These are phyloP conservation scores for Cyberlindnera petersonii DNA, from an alignment of 805 yeast genomes.

Conservation along the genomic window DNA sequence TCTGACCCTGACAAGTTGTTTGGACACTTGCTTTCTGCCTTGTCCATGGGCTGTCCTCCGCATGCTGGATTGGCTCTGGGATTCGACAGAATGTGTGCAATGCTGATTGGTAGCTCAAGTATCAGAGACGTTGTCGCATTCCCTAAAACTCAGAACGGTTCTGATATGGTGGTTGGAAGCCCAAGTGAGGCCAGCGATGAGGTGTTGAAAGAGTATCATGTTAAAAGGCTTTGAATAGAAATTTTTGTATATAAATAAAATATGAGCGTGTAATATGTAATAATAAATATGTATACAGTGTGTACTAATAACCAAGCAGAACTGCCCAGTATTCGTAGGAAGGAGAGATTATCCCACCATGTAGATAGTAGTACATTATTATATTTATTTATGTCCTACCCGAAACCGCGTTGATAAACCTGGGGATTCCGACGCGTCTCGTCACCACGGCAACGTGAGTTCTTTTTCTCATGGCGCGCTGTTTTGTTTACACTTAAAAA, in stretches of 20 bases:
- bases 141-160: constrained; percentile 88
- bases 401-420: no score
- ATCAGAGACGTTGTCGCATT: constrained; percentile 94
- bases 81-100: constrained; percentile 88
- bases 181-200: constrained; percentile 62
- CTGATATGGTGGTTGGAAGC: constrained; percentile 82
- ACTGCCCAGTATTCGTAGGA: no score
- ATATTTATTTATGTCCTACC: no score
- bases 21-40: constrained; percentile 81
- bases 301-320: no score
- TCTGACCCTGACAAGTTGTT: constrained; percentile 57
- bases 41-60: constrained; percentile 93
- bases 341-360: no score
- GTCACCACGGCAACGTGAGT: no score
- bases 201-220: constrained; percentile 52
- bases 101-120: constrained; percentile 71
- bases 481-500: no score
- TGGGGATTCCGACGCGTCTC: no score
- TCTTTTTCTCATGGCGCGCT: no score
- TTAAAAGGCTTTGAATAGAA: constrained; percentile 27
- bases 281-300: no score
- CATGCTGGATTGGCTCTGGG: constrained; percentile 98
- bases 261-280: no score
- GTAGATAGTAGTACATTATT: no score
- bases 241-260: neutral